Evolutionary conservation across 1,284 basidiomycete species (phyloP).

Genomic region (Ustilago cynodontis): DNA sequence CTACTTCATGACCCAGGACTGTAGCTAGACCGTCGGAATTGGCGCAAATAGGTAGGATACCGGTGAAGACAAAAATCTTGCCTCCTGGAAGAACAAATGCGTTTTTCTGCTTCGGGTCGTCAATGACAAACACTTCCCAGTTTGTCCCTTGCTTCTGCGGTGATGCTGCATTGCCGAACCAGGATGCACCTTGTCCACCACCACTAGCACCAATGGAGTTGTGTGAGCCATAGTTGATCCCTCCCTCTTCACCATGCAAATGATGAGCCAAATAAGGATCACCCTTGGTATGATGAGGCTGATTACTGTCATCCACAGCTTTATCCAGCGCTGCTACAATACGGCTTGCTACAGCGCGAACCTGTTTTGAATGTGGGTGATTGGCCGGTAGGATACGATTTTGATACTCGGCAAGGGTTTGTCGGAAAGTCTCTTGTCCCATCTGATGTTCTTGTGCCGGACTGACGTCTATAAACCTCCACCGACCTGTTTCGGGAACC

Average conservation of each 20-base stretch:
- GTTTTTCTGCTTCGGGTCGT: constrained; percentile 79
- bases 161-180: constrained; percentile 12
- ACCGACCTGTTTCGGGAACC: constrained; percentile 65
- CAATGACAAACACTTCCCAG: constrained; percentile 85
- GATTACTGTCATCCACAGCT: constrained; percentile 70
- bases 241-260: constrained; percentile 45
- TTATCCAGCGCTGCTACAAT: constrained; percentile 79
- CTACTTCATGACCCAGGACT: constrained; percentile 86
- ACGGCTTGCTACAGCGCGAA: constrained; percentile 75
- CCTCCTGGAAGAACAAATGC: constrained; percentile 82
- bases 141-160: constrained; percentile 35
- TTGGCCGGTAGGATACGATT: constrained; percentile 77
- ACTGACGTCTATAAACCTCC: constrained; percentile 66
- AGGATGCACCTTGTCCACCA: constrained; percentile 4
- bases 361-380: constrained; percentile 77
- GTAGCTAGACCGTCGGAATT: constrained; percentile 87
- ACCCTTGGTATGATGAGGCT: constrained; percentile 39
- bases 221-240: constrained; percentile 40
- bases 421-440: constrained; percentile 73
- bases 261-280: constrained; percentile 36
- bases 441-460: constrained; percentile 57
- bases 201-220: not conserved
- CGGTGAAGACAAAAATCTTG: constrained; percentile 86
- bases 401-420: constrained; percentile 75
- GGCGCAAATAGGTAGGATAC: constrained; percentile 82